A percentile compares a stretch with the other conserved stretches of the same genome.
Evolutionary conservation across 345 rosid genomes (phyloP).

Genomic region (Arabis alpina): DNA sequence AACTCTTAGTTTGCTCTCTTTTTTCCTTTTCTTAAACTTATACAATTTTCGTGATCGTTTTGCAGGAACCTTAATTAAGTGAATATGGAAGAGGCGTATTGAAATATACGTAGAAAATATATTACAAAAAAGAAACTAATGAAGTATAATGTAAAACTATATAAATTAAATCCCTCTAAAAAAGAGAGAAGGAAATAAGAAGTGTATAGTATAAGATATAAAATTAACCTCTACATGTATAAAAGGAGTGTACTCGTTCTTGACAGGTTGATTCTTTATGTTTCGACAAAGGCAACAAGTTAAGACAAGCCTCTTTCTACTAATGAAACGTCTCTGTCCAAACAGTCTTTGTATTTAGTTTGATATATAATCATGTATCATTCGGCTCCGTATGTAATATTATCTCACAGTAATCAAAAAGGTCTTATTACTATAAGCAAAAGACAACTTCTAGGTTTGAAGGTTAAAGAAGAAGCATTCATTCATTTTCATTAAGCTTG

Average conservation of each 20-base stretch:
- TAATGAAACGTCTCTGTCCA: slow-evolving; percentile 12
- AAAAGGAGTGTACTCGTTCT: slow-evolving; percentile 19
- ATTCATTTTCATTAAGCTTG: no score
- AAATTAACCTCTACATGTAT: background rate
- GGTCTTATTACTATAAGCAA: background rate
- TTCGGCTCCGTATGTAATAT: slow-evolving; percentile 8
- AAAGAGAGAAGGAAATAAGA: background rate
- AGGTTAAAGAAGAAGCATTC: no score
- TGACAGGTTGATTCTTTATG: slow-evolving; percentile 26
- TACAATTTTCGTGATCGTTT: slow-evolving; percentile 14
- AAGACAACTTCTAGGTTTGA: no score
- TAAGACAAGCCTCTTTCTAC: slow-evolving; percentile 12
- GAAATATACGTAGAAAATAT: background rate
- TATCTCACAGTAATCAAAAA: background rate
- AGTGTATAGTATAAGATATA: slow-evolving; percentile 11
- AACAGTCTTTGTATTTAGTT: slow-evolving; percentile 13
- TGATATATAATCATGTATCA: slow-evolving; percentile 10
- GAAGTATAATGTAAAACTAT: background rate
- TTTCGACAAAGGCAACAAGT: slow-evolving; percentile 30
- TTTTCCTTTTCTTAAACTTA: background rate
- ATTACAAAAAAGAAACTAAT: background rate
- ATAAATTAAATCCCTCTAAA: background rate
- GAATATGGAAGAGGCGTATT: slow-evolving; percentile 15
- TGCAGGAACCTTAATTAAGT: slow-evolving; percentile 32
- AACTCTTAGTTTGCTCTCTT: background rate